Evolutionary conservation across 345 rosid species (phyloP), one percentile per base, ranked within the genome.

Genomic region (Linum lewisii): DNA sequence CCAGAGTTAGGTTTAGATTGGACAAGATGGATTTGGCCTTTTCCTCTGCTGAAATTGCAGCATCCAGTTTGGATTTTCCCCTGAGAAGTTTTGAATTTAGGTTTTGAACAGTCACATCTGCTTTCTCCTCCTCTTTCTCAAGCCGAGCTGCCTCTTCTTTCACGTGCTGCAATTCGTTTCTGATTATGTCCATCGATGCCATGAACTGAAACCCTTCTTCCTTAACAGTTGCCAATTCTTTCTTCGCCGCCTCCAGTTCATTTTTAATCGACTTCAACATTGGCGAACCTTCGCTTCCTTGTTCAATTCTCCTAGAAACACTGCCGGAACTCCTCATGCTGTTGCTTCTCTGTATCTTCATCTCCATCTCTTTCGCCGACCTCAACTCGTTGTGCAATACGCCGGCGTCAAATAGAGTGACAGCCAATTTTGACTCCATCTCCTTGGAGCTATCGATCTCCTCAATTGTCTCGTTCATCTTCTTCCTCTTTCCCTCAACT

Each of bases 1-100:
- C 78, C 32, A 83, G 79, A 4, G 85, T 81, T 51, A 75, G 61
- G 2, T 78, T 67, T 25, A 93, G 78, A 58, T 82, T 79, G 65
- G 68, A 64, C 1, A 72, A 77, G 8, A 82, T 67, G 42, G 72
- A 75, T 60, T 66, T 72, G 32, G 89, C 79, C 73, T 82, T 84
- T 68, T 66, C 82, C 73, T 79, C 88, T 5, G 76, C 79, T 55
- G 74, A 69, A 54, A 80, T 64, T 0, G 68, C 85, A 6, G 81
- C 59, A 76, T 83, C 91, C 62, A 83, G 25, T 70, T 75, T 78
- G 51, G 78, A 74, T 68, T 85, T 93, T 13, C 75, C 90, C 65
- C 84, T 77, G 15, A 88, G 85, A 64, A 89, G 76, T 84, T 93
- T 89, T 1, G 91, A 63, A 50, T 87, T 81, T 61, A 87, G 81